phyloP scores from a whole-genome alignment of 208 protist genomes.

The Polymyxa betae region DNA sequence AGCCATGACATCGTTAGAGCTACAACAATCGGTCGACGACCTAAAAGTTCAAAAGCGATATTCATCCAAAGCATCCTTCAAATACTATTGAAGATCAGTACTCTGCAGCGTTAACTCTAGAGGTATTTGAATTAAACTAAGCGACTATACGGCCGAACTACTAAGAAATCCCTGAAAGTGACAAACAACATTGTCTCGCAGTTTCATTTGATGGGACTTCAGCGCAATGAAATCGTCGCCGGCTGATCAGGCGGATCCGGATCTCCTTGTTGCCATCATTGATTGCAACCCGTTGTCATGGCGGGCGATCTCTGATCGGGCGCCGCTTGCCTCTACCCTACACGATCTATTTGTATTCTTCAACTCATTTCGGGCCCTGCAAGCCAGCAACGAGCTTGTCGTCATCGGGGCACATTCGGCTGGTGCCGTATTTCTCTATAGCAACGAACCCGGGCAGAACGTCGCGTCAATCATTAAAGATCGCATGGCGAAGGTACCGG shows the following conservation, averaged over 20 bases:
- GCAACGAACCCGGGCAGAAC: background rate
- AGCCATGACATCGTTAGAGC: too few species aligned
- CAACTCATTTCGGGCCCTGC: slow-evolving; percentile 4
- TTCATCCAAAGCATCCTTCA: too few species aligned
- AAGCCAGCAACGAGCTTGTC: slow-evolving; percentile 15
- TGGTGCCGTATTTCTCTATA: background rate
- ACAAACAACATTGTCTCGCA: too few species aligned
- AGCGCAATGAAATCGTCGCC: too few species aligned
- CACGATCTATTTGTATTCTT: slow-evolving; percentile 20
- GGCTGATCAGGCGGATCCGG: background rate
- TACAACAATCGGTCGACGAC: too few species aligned
- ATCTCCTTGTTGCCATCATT: slow-evolving; percentile 17
- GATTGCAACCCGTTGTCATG: slow-evolving; percentile 11
- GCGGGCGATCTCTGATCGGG: background rate
- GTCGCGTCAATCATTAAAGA: background rate
- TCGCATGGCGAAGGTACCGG: background rate
- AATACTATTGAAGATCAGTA: too few species aligned
- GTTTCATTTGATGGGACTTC: too few species aligned
- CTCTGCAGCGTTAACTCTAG: too few species aligned
- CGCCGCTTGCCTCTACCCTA: background rate
- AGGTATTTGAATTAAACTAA: too few species aligned
- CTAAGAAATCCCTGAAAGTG: too few species aligned
- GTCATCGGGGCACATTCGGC: slow-evolving; percentile 14
- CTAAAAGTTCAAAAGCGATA: too few species aligned
- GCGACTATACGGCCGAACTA: too few species aligned